Evolutionary conservation across 805 yeast genomes (phyloP), one percentile per base, ranked within the genome.

Genomic region (Barnettozyma salicaria): DNA sequence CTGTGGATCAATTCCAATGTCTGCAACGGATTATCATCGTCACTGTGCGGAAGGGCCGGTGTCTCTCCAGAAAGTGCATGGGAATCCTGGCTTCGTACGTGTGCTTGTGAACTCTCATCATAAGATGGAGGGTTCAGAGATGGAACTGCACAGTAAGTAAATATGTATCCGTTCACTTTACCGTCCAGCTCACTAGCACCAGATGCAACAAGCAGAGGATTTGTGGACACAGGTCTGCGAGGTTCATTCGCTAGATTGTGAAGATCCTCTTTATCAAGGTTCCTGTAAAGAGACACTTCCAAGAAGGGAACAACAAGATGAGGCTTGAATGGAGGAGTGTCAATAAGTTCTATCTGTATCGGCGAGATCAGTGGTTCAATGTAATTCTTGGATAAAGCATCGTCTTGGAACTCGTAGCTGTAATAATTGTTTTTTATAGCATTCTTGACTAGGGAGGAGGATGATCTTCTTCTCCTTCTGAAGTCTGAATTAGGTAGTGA

Each of bases 131-230:
- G 86, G 21, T 55, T 64, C 22, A 63, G 48, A 17, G 73, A 67
- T 1, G 94, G 92, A 3, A 82, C 72, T 3, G 85, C 79, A 38
- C 79, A 72, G 55, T 81, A 83, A 32, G 79, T 76, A 25, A 80
- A 66, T 29, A 80, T 64, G 54, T 83, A 83, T 1, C 89, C 90
- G 53, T 80, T 81, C n/a, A 83, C 70, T 22, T 74, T 67, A 5
- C 88, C 89, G 52, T 83, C 81, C 47, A 83, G 58, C 42, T 81
- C 90, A 29, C 85, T 73, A 5, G 88, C 84, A 2, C 92, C 92
- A 26, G 86, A 77, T 5, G 87, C 90, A 4, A 80, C 84, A 10
- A 83, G 56, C 38, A 83, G 55, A 3, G 89, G 83, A 36, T 76
- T 77, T 6, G 86, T 78, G 10, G 74, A 67, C 0, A 76, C 82